A percentile compares a stretch with the other conserved stretches of the same genome.
phyloP scores from a whole-genome alignment of 2,329 filamentous ascomycete species.

The Cytospora piceicola region DNA sequence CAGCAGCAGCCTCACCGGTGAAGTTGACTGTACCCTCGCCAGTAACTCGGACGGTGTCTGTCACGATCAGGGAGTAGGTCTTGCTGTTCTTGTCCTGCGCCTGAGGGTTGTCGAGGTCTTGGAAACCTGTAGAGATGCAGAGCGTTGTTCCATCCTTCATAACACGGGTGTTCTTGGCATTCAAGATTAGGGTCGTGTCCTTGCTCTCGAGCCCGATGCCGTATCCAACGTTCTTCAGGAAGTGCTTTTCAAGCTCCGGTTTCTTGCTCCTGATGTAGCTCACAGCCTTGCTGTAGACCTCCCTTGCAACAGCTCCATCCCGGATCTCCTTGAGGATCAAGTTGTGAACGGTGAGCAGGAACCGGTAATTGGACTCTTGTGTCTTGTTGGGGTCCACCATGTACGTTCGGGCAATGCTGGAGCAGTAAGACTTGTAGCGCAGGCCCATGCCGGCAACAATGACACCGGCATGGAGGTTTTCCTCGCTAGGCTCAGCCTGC shows the following conservation, averaged over 20 bases:
- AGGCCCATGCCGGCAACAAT: conserved; percentile 92
- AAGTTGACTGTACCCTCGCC: conserved; percentile 79
- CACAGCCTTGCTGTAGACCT: conserved; percentile 88
- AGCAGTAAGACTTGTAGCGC: conserved; percentile 94
- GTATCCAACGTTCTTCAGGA: conserved; percentile 88
- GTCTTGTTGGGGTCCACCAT: conserved; percentile 96
- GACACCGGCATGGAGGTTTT: conserved; percentile 84
- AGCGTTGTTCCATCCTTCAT: conserved; percentile 98
- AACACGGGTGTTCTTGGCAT: conserved; percentile 79
- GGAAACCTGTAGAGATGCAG: conserved; percentile 85
- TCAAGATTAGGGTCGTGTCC: conserved; percentile 81
- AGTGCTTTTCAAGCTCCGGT: conserved; percentile 93
- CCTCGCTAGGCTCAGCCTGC: conserved; percentile 76
- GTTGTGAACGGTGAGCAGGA: conserved; percentile 82
- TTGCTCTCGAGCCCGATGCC: conserved; percentile 92
- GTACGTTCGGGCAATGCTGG: conserved; percentile 89
- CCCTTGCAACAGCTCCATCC: conserved; percentile 83
- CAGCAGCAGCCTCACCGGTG: conserved; percentile 88
- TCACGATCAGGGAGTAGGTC: conserved; percentile 85
- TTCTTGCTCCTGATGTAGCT: conserved; percentile 83
- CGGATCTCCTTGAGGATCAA: conserved; percentile 88
- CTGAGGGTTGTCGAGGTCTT: conserved; percentile 83
- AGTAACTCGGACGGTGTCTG: conserved; percentile 87
- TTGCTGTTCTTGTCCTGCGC: conserved; percentile 90
- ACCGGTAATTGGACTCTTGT: conserved; percentile 92